Evolutionary conservation across 2,329 filamentous ascomycete species (phyloP).

Genomic region (Amauroascus niger): DNA sequence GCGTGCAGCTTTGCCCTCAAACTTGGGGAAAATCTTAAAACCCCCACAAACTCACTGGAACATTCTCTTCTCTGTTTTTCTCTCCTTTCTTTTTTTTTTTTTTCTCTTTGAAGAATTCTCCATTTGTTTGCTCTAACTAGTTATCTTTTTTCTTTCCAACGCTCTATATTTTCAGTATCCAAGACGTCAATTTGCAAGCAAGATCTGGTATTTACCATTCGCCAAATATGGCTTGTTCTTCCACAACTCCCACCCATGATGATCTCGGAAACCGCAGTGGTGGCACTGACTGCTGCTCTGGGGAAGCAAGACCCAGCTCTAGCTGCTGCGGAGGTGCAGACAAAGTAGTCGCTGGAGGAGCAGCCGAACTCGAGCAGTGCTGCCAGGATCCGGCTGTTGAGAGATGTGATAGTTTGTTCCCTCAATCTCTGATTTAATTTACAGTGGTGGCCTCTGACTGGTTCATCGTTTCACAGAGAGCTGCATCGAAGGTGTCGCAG

Average conservation of each 20-base stretch:
- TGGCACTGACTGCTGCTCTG: background rate
- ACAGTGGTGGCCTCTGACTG: background rate
- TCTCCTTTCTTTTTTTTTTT: background rate
- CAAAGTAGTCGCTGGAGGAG: background rate
- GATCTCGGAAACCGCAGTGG: background rate
- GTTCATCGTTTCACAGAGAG: conserved; percentile 2
- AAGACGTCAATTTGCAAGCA: background rate
- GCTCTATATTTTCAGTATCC: background rate
- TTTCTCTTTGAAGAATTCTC: background rate
- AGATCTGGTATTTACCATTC: background rate
- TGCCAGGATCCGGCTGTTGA: conserved; percentile 1
- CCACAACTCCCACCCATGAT: conserved; percentile 44
- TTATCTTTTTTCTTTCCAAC: background rate
- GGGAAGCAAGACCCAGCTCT: background rate
- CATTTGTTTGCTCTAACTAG: background rate
- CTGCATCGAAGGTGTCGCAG: conserved; percentile 12
- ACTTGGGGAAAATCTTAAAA: background rate
- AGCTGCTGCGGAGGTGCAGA: background rate
- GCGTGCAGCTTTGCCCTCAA: background rate
- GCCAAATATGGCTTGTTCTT: conserved; percentile 63
- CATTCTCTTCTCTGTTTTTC: background rate
- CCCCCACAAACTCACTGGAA: background rate
- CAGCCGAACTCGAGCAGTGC: background rate
- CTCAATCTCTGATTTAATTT: background rate
- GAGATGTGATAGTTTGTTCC: conserved; percentile 9